These are phyloP conservation scores for Coemansia sp. DNA, from an alignment of 192 early-diverging fungal species.

Conservation along the genomic window DNA sequence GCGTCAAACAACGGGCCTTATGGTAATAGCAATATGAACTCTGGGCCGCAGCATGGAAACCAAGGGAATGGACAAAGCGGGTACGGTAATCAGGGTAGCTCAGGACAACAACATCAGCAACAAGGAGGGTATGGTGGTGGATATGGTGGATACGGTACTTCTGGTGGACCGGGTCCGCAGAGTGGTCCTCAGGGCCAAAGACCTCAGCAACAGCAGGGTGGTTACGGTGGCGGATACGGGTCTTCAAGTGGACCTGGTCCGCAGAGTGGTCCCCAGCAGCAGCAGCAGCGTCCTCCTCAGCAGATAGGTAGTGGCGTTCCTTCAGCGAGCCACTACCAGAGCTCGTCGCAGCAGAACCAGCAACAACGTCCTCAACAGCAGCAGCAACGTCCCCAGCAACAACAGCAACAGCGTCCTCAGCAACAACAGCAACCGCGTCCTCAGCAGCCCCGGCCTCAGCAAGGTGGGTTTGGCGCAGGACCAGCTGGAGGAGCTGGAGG, in stretches of 20 bases:
- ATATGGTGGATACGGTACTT: background rate
- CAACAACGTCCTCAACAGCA: conserved; percentile 5
- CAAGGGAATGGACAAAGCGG: conserved; percentile 4
- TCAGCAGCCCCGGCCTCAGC: conserved; percentile 9
- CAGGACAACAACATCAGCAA: conserved; percentile 9
- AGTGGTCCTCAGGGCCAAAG: conserved; percentile 5
- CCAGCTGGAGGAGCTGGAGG: conserved; percentile 13
- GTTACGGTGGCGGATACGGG: background rate
- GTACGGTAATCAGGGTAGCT: conserved; percentile 2
- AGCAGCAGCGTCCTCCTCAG: background rate
- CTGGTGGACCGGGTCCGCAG: background rate
- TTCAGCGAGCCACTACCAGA: background rate
- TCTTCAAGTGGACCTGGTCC: background rate
- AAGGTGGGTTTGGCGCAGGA: conserved; percentile 20
- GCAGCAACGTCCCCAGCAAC: conserved; percentile 5
- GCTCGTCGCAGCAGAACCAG: background rate
- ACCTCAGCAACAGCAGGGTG: background rate
- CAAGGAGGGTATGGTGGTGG: background rate
- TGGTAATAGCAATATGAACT: conserved; percentile 2
- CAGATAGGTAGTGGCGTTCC: background rate
- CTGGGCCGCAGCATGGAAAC: conserved; percentile 3
- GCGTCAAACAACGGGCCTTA: background rate
- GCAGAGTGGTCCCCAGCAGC: background rate
- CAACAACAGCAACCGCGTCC: conserved; percentile 4
- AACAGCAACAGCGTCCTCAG: background rate